Evolutionary conservation across 2,329 filamentous ascomycete genomes (phyloP), one percentile per base, ranked within the genome.

Genomic region (Leptodontidium sp.): DNA sequence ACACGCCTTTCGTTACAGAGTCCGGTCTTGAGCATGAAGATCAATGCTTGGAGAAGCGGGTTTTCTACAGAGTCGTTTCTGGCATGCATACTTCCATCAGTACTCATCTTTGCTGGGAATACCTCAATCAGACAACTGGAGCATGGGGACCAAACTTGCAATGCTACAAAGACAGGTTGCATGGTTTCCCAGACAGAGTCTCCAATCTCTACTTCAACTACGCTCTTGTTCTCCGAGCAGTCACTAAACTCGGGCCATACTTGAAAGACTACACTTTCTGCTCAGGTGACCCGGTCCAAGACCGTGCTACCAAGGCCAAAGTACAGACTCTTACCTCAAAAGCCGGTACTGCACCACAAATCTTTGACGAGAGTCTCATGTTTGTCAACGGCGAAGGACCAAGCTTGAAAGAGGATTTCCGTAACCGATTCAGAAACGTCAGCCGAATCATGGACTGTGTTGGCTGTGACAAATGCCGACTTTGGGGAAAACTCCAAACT

Each of bases 131-230:
- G 82, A 94, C 92, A 1, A 98, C 95, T 0, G 96, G 96, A 68
- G 83, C 93, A 80, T 99, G 96, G 96, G 89, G 91, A 61, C 94
- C 94, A 29, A 99, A 99, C 77, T 80, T 97, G 65, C 84, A 90
- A 71, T 99, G 96, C 84, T 99, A 97, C 85, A 89, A 92, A 78
- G 84, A 90, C 43, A 90, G 96, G n/a, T 87, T 99, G 17, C 93
- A 97, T 80, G 84, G 86, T 26, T 89, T 92, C 78, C 93, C 95
- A 0, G 96, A 99, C 74, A 92, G 95, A 70, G 92, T 99, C 77
- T 96, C 94, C 74, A 99, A 99, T 80, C 86, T 99, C 61, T 99
- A 99, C 84, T 99, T 99, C 84, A 98, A 99, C 87, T 99, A 97
- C 78, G 96, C 96, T 0, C 87, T 99, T n/a, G 86, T 99, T 50